A percentile compares a stretch with the other conserved stretches of the same genome.
These are phyloP conservation scores for Chlamydomonas sp. DNA, from an alignment of 139 green algal species.

Conservation along the genomic window DNA sequence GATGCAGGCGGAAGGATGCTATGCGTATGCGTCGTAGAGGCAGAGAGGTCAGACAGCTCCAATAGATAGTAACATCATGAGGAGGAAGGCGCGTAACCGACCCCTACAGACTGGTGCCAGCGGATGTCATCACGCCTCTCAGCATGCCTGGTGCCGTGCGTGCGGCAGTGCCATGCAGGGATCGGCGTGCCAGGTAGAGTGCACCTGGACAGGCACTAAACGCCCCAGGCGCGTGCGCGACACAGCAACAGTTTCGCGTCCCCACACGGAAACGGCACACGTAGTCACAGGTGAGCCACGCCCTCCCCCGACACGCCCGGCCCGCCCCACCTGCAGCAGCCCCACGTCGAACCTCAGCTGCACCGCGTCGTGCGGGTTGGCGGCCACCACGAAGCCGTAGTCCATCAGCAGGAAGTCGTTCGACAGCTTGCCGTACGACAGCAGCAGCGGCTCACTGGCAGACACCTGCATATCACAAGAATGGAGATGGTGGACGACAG, in stretches of 20 bases:
- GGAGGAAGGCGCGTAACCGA: neutral
- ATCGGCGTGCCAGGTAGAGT: too few species aligned
- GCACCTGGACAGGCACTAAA: too few species aligned
- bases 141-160: neutral
- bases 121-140: conserved; percentile 25
- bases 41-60: conserved; percentile 50
- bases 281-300: neutral
- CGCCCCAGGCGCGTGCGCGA: too few species aligned
- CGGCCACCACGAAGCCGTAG: conserved; percentile 86
- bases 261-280: too few species aligned
- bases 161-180: too few species aligned
- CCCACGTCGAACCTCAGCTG: conserved; percentile 77
- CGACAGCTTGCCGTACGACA: conserved; percentile 83
- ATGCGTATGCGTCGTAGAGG: neutral
- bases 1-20: neutral
- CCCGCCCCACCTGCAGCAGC: conserved; percentile 62
- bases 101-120: conserved; percentile 48
- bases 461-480: conserved; percentile 12
- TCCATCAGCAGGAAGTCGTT: conserved; percentile 94
- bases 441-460: conserved; percentile 69
- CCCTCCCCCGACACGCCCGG: neutral
- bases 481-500: too few species aligned
- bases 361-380: conserved; percentile 84
- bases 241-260: too few species aligned
- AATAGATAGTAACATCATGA: conserved; percentile 40